Base-by-base conservation (phyloP, 441 rosid genomes). In the Lepidium campestre region DNA sequence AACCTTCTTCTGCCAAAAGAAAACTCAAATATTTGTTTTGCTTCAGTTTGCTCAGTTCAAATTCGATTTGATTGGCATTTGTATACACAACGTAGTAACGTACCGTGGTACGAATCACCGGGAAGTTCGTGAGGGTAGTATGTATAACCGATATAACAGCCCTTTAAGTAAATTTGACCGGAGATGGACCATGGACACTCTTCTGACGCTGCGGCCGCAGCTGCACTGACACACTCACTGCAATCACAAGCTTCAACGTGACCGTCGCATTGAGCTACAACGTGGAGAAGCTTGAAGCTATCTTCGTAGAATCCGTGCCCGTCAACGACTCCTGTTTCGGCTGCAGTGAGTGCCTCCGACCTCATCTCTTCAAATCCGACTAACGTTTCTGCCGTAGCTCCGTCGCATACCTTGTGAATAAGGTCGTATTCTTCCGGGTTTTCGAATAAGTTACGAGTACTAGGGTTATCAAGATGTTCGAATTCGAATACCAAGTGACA, bases 261-360 rank as follows among this genome's bases (percentile, higher is more conserved):
- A 18, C 77, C 90, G 40, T 85, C 88, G 58, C 98, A 92, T 62
- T 87, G 86, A 6, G 82, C 96, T 67, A 76, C 59, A 6, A 83
- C 81, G 34, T 70, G 77, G 60, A 89, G 65, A 31, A 60, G 36
- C 27, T 76, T 84, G 67, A 65, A 71, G 29, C 72, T 78, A 39
- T 57, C 65, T 2, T 75, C 77, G 31, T 68, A 83, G 65, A 75
- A 84, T 20, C 88, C 86, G 14, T 64, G 67, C 10, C 68, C 82
- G n/a, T 70, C 75, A 19, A 39, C 73, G 3, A 81, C 78, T 60
- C 78, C 84, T 14, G 39, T 71, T 62, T 75, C 86, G 75, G 86
- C 74, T 13, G 73, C 85, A 29, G 73, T 63, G 39, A 92, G 68
- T 1, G 88, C 96, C 8, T 72, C 81, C 10, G 77, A 76, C 45